Evolutionary conservation across 345 rosid genomes (phyloP), one percentile per base, ranked within the genome.

Genomic region (Salix purpurea): DNA sequence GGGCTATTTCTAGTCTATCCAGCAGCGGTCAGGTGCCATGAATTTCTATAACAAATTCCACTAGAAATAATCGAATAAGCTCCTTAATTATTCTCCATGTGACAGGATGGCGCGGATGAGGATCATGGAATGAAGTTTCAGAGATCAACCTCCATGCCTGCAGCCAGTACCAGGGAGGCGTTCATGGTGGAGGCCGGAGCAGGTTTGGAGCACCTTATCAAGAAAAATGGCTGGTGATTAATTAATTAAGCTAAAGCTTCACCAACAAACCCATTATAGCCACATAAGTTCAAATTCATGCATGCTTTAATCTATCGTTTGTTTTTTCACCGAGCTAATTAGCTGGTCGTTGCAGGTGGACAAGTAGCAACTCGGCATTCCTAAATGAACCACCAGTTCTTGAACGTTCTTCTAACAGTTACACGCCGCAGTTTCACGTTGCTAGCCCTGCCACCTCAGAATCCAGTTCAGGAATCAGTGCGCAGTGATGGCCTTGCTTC

Each of bases 301-400:
- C 4, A 0, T 23, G 14, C 0, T 58, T 58, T 23, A 23, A 58
- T 58, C 64, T 58, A 7, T 0, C 19, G 1, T 19, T 2, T 66
- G 14, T 23, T 5, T 66, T 2, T 71, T 9, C 14, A 7, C 7
- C n/a, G 0, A 26, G 7, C 8, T 6, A 30, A 34, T 5, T 34
- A 46, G 50, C 18, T 36, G 50, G 61, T 28, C 28, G 65, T 21
- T 50, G 80, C 73, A 89, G 98, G 98, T 95, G 99, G 98, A 90
- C 74, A 2, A 80, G 90, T 66, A 95, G 97, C 87, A 89, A 79
- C 72, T 89, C 77, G 96, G 97, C 97, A 23, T 91, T 91, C 80
- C 84, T 95, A 56, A 93, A 95, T 66, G 97, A 91, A 78, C 91
- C 96, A 0, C 93, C 91, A 2, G 91, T 87, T 60, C 78, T 80